These are phyloP conservation scores for Dothistroma pini DNA, from an alignment of 2,329 filamentous ascomycete genomes.

Conservation along the genomic window DNA sequence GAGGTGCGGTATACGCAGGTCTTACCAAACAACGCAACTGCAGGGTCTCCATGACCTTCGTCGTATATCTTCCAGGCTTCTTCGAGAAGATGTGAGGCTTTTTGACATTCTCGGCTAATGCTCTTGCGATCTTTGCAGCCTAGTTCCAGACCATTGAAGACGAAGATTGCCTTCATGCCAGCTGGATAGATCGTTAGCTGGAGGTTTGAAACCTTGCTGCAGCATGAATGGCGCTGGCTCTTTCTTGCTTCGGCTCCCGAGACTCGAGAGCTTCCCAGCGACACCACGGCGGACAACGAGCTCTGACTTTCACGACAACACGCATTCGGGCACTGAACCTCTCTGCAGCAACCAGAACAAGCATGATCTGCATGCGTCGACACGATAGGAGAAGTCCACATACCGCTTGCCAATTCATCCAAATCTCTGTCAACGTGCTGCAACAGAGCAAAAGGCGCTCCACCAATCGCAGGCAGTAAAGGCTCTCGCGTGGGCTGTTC, in stretches of 20 bases:
- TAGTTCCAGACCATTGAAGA: constrained; percentile 80
- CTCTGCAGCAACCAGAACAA: neutral
- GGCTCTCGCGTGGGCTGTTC: constrained; percentile 72
- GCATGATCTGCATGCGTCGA: neutral
- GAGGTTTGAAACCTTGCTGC: neutral
- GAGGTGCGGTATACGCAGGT: constrained; percentile 69
- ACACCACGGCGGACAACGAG: neutral
- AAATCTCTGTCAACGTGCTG: constrained; percentile 71
- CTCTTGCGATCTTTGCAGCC: constrained; percentile 28
- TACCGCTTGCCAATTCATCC: constrained; percentile 59
- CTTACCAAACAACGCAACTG: constrained; percentile 82
- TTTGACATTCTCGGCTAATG: constrained; percentile 25
- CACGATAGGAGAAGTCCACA: neutral
- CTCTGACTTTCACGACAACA: neutral
- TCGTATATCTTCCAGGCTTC: constrained; percentile 86
- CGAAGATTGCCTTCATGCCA: constrained; percentile 74
- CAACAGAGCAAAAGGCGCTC: constrained; percentile 74
- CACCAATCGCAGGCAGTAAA: constrained; percentile 83
- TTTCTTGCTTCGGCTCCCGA: neutral
- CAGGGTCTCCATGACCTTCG: constrained; percentile 70
- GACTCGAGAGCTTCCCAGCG: neutral
- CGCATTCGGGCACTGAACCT: neutral
- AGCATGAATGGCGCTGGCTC: neutral
- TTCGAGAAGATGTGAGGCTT: constrained; percentile 29
- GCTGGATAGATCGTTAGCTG: constrained; percentile 34